These are phyloP conservation scores for Cutaneotrichosporon cyanovorans DNA, from an alignment of 1,284 basidiomycete species.

Conservation along the genomic window DNA sequence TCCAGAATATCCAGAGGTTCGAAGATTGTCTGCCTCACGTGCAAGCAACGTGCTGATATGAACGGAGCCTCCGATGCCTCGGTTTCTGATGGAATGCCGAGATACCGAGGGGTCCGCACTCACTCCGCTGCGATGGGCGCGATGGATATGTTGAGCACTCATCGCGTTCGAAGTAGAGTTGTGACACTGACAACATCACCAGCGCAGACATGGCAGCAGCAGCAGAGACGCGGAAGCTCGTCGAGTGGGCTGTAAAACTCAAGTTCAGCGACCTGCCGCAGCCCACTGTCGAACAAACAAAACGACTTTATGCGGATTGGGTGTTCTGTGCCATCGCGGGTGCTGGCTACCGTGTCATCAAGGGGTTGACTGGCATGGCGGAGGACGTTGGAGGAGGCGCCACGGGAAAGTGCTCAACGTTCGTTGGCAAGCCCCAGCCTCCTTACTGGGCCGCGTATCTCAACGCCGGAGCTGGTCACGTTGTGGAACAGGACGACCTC, in stretches of 20 bases:
- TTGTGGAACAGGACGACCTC: conserved; percentile 9
- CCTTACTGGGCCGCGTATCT: conserved; percentile 6
- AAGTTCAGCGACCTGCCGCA: conserved; percentile 4
- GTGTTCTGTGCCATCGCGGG: conserved; percentile 7
- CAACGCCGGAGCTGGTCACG: conserved; percentile 6
- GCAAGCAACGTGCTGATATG: too few species aligned
- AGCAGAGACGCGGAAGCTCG: conserved; percentile 5
- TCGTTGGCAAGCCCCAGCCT: background rate
- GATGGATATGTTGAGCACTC: too few species aligned
- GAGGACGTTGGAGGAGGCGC: conserved; percentile 2
- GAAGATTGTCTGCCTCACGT: too few species aligned
- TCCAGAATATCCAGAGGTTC: too few species aligned
- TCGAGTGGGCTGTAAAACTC: conserved; percentile 4
- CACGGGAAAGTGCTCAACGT: background rate
- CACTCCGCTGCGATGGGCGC: too few species aligned
- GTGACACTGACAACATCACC: too few species aligned
- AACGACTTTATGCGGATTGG: conserved; percentile 8
- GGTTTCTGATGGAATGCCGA: too few species aligned
- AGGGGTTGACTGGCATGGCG: conserved; percentile 4
- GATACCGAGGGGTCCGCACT: too few species aligned
- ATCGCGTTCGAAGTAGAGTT: too few species aligned
- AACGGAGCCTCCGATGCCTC: too few species aligned
- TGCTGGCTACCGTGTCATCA: conserved; percentile 2
- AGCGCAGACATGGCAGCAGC: background rate
- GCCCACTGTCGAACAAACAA: conserved; percentile 1